These are phyloP conservation scores for Leishmania aethiopica DNA, from an alignment of 208 protist species.

Conservation along the genomic window DNA sequence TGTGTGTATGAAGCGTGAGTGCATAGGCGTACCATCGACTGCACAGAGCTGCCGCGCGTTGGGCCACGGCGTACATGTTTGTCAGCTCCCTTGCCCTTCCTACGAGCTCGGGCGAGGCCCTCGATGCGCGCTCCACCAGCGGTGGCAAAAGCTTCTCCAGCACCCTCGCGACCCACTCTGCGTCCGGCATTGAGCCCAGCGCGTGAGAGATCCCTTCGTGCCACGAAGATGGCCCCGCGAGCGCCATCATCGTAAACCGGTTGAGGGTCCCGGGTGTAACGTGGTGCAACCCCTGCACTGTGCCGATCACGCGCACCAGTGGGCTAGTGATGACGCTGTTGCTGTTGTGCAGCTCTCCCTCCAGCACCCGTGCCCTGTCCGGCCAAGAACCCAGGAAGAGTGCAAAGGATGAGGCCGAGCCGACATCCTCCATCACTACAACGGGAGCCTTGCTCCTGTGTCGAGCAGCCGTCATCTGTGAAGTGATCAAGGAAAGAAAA, in stretches of 20 bases:
- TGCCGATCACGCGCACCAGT: constrained; percentile 23
- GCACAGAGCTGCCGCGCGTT: constrained; percentile 40
- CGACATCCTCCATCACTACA: constrained; percentile 30
- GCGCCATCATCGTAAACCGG: constrained; percentile 30
- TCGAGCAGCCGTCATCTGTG: constrained; percentile 5
- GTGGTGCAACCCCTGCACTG: constrained; percentile 10
- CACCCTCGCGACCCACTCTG: constrained; percentile 20
- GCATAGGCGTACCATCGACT: constrained; percentile 62
- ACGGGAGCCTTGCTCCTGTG: background rate
- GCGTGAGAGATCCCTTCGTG: constrained; percentile 3
- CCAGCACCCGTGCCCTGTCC: constrained; percentile 4
- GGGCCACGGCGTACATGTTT: constrained; percentile 35
- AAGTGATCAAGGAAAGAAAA: constrained; percentile 15
- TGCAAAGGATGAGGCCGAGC: constrained; percentile 20
- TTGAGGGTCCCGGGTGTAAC: constrained; percentile 18
- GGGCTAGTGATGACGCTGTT: constrained; percentile 2
- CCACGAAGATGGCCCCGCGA: constrained; percentile 20
- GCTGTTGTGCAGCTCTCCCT: constrained; percentile 20
- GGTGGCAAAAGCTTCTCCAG: constrained; percentile 37
- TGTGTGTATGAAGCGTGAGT: constrained; percentile 25
- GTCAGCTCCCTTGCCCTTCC: constrained; percentile 17
- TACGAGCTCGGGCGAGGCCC: constrained; percentile 24
- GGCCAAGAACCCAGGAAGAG: constrained; percentile 25
- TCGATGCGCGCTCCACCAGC: constrained; percentile 32
- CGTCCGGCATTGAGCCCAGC: constrained; percentile 19